Evolutionary conservation across 352 stramenopile species (phyloP).

Genomic region (Albugo laibachii): DNA sequence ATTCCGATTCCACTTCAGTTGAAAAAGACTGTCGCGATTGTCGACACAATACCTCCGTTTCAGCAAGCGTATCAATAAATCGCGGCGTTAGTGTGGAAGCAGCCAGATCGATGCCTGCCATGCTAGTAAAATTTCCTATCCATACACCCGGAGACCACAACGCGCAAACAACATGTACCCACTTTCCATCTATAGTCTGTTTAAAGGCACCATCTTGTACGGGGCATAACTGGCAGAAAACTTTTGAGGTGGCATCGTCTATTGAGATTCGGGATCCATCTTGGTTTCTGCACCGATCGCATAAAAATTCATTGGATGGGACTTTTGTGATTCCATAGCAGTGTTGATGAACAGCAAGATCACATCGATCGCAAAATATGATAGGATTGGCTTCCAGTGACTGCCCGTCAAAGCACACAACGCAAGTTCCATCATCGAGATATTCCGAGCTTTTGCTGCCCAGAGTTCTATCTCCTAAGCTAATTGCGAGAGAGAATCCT

Average conservation of each 20-base stretch:
- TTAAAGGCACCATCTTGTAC: slow-evolving; percentile 74
- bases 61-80: slow-evolving; percentile 32
- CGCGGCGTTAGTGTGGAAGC: slow-evolving; percentile 16
- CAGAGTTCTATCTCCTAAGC: neutral
- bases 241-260: slow-evolving; percentile 6
- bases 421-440: slow-evolving; percentile 71
- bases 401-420: slow-evolving; percentile 78
- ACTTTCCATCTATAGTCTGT: slow-evolving; percentile 64
- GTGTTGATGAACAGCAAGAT: slow-evolving; percentile 75
- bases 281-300: slow-evolving; percentile 52
- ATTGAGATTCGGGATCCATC: slow-evolving; percentile 28
- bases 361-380: slow-evolving; percentile 78
- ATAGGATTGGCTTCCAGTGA: slow-evolving; percentile 78
- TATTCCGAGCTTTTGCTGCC: slow-evolving; percentile 13
- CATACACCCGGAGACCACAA: slow-evolving; percentile 76
- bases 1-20: neutral
- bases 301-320: slow-evolving; percentile 75
- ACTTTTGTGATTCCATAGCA: slow-evolving; percentile 78
- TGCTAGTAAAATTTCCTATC: slow-evolving; percentile 59
- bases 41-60: slow-evolving; percentile 16
- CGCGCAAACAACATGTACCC: slow-evolving; percentile 78
- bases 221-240: slow-evolving; percentile 78
- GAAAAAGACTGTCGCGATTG: slow-evolving; percentile 2
- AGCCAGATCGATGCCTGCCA: slow-evolving; percentile 61
- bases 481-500: too few species aligned